Evolutionary conservation across 805 yeast genomes (phyloP).

Genomic region (Danielia reshetovae): DNA sequence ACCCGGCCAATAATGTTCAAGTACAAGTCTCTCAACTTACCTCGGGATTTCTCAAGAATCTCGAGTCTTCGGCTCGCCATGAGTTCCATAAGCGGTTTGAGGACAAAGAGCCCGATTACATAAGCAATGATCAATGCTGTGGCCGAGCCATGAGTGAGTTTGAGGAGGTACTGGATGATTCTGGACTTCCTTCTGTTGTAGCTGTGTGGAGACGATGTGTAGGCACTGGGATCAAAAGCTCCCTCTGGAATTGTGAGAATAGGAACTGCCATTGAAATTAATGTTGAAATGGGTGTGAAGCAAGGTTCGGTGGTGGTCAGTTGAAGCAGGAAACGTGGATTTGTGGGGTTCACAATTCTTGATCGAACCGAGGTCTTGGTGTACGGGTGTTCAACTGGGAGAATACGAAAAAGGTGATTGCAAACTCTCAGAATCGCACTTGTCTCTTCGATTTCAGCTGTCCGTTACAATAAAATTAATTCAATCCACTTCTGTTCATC

Average conservation of each 20-base stretch:
- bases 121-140: constrained; percentile 25
- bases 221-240: constrained; percentile 32
- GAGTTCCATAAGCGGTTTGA: constrained; percentile 34
- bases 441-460: too few relatives aligned
- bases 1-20: constrained; percentile 31
- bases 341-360: neutral
- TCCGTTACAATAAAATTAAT: too few relatives aligned
- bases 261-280: constrained; percentile 26
- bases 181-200: constrained; percentile 19
- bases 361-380: constrained; percentile 8
- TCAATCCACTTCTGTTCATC: too few relatives aligned
- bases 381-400: constrained; percentile 6
- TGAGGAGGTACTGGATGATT: constrained; percentile 24
- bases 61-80: constrained; percentile 29
- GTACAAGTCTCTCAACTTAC: constrained; percentile 32
- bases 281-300: neutral
- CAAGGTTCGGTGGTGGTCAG: neutral
- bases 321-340: constrained; percentile 1
- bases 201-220: constrained; percentile 9
- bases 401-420: neutral
- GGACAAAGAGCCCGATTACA: constrained; percentile 27
- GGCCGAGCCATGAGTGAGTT: constrained; percentile 34
- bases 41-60: constrained; percentile 29
- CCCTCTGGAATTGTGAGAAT: constrained; percentile 39
- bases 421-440: too few relatives aligned